phyloP scores from a whole-genome alignment of 2,329 filamentous ascomycete species.

The Pseudogymnoascus sp. region DNA sequence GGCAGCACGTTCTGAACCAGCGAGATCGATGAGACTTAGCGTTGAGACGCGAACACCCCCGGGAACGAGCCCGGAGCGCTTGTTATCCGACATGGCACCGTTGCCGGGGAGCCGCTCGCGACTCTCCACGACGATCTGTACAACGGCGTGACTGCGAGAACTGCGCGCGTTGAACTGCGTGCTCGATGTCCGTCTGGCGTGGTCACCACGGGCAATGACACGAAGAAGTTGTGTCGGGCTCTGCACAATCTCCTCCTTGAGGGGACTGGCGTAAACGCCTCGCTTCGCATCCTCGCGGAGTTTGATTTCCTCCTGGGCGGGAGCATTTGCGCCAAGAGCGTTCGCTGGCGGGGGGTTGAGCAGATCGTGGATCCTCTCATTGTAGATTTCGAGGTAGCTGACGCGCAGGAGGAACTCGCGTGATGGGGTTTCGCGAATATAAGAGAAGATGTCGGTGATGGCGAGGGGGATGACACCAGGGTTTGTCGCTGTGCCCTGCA shows the following conservation, averaged over 20 bases:
- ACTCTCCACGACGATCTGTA: constrained; percentile 97
- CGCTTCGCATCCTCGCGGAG: constrained; percentile 92
- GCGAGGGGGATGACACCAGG: constrained; percentile 94
- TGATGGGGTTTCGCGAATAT: constrained; percentile 92
- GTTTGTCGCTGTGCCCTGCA: constrained; percentile 94
- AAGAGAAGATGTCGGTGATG: constrained; percentile 98
- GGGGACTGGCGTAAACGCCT: constrained; percentile 88
- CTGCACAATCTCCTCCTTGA: constrained; percentile 98
- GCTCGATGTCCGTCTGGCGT: constrained; percentile 81
- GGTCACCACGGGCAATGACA: constrained; percentile 90
- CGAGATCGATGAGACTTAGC: constrained; percentile 88
- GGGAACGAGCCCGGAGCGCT: constrained; percentile 63
- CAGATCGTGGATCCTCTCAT: constrained; percentile 92
- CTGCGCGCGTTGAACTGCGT: constrained; percentile 96
- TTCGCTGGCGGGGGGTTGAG: constrained; percentile 64
- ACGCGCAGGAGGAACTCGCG: constrained; percentile 91
- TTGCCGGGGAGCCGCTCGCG: constrained; percentile 67
- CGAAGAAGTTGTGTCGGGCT: constrained; percentile 90
- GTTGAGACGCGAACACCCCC: constrained; percentile 94
- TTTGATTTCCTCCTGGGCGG: constrained; percentile 87
- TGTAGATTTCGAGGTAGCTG: constrained; percentile 98
- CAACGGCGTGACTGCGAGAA: constrained; percentile 94
- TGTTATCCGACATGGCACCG: constrained; percentile 44
- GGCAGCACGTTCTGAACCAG: constrained; percentile 90
- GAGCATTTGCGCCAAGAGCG: constrained; percentile 44